Evolutionary conservation across 139 green algal species (phyloP).

Genomic region (Ulvella scutata): DNA sequence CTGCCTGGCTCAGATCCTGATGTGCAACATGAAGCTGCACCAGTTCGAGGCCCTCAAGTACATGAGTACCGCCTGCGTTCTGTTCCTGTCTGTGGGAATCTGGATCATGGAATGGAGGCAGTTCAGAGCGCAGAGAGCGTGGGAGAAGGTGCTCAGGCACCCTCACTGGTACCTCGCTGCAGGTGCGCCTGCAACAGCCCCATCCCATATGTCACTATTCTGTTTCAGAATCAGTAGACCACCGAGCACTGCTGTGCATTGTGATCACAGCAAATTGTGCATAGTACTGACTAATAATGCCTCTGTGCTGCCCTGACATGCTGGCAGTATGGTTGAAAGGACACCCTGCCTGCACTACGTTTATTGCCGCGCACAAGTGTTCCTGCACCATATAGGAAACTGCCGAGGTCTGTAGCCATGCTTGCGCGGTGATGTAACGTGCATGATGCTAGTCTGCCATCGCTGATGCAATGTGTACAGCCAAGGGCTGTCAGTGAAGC

Average conservation of each 20-base stretch:
- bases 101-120: slow-evolving; percentile 5
- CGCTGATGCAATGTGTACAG: not conserved
- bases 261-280: too few relatives aligned
- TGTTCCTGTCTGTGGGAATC: not conserved
- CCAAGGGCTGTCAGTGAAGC: not conserved
- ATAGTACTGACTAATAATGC: too few relatives aligned
- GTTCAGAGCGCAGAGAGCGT: not conserved
- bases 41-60: slow-evolving; percentile 86
- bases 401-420: slow-evolving; percentile 22
- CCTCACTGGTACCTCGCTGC: slow-evolving; percentile 62
- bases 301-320: too few relatives aligned
- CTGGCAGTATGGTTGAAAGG: too few relatives aligned
- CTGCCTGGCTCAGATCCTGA: slow-evolving; percentile 74
- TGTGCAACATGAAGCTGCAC: slow-evolving; percentile 69
- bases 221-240: too few relatives aligned
- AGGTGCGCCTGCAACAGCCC: too few relatives aligned
- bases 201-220: too few relatives aligned
- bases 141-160: slow-evolving; percentile 30
- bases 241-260: too few relatives aligned
- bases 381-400: slow-evolving; percentile 23
- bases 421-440: not conserved
- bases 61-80: not conserved
- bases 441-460: not conserved
- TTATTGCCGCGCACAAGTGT: too few relatives aligned
- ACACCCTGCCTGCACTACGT: too few relatives aligned